Base-by-base conservation (phyloP, 305 asterid genomes). In the Striga hermonthica region DNA sequence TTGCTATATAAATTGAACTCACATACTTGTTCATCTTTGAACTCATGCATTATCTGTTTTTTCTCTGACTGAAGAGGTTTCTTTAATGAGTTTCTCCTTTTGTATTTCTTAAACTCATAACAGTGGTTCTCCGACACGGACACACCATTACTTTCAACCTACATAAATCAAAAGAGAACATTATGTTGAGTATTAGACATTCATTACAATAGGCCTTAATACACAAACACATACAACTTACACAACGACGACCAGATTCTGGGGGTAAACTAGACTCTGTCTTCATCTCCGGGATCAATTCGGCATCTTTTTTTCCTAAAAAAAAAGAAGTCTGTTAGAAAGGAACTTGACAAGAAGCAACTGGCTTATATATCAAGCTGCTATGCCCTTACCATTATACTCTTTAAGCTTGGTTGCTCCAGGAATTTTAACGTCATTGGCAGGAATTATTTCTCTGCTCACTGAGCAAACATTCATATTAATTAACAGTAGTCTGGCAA, bases 201-300 rank as follows among this genome's bases (percentile, higher is more conserved):
- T 72, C 76, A 74, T 73, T 65, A 70, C 72, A 77, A 79, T 54
- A 64, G 76, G 75, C 73, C 61, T 60, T 79, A 68, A 80, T 68
- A 84, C 76, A 83, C 81, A 88, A 85, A 82, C 89, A 90, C 96
- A 86, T 93, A 90, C 96, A 94, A 94, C 98, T 94, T 94, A 94
- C 99, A 94, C 87, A 86, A 87, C 85, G 88, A 84, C 91, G 95
- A 85, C 93, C 95, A 81, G 82, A 78, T 71, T 74, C 68, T 44
- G 57, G 85, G 57, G 84, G 81, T 47, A 83, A 79, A 74, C 77
- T 69, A 22, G 31, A 22, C 60, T 61, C 79, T 65, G 78, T 65
- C 60, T 80, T 81, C 22, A 67, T 68, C 64, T 73, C 78, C 61
- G 62, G 53, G 45, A 49, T 57, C 48, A 61, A 64, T 63, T 69